Conservation (phyloP, 495 filamentous ascomycete species). For the Penicillium daleae region DNA sequence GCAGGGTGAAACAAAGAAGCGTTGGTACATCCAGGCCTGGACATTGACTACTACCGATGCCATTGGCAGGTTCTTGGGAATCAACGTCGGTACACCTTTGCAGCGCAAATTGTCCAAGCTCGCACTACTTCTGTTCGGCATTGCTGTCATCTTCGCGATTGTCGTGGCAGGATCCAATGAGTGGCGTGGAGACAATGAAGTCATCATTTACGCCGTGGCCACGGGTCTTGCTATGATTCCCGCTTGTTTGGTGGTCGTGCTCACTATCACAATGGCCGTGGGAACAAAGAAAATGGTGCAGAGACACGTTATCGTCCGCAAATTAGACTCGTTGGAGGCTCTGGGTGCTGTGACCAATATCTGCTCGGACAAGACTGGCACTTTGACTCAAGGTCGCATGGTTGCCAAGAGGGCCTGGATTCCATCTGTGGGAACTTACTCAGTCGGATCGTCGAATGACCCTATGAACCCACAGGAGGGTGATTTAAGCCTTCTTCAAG, state of each 20-base stretch:
- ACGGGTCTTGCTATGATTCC: constrained; percentile 73
- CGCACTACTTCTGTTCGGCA: constrained; percentile 66
- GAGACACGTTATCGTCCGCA: constrained; percentile 69
- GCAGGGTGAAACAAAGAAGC: constrained; percentile 60
- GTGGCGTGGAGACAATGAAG: constrained; percentile 61
- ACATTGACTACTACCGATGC: constrained; percentile 66
- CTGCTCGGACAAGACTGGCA: constrained; percentile 75
- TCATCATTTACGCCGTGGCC: constrained; percentile 74
- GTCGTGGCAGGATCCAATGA: constrained; percentile 66
- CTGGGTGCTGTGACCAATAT: constrained; percentile 72
- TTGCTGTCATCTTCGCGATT: constrained; percentile 71
- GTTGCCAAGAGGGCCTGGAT: constrained; percentile 82
- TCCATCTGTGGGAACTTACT: constrained; percentile 64
- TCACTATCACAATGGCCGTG: constrained; percentile 77
- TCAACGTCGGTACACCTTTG: constrained; percentile 71
- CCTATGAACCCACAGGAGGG: constrained; percentile 61
- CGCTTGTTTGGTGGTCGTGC: constrained; percentile 73
- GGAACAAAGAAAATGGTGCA: constrained; percentile 74
- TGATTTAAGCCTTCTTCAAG: constrained; percentile 47
- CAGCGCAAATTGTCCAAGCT: constrained; percentile 72
- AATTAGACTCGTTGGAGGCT: constrained; percentile 67
- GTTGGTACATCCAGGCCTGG: constrained; percentile 72
- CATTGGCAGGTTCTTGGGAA: constrained; percentile 69
- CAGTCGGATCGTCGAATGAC: constrained; percentile 57
- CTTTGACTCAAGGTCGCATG: constrained; percentile 75